Conservation (phyloP, 805 yeast species). For the Schwanniomyces pseudopolymorphus region DNA sequence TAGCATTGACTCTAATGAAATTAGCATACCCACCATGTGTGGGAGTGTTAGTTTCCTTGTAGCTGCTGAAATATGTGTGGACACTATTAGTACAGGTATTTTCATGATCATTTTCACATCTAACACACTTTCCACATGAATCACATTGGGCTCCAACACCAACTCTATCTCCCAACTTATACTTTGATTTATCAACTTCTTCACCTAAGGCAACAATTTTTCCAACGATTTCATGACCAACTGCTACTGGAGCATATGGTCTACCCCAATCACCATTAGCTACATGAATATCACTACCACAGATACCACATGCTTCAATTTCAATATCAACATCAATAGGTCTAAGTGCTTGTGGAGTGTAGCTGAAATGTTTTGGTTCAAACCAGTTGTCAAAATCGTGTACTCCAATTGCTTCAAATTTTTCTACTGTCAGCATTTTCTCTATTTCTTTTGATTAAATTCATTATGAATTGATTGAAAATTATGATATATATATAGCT, state of each 20-base stretch:
- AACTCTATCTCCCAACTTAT: slow-evolving; percentile 45
- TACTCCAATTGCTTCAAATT: slow-evolving; percentile 38
- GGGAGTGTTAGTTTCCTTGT: slow-evolving; percentile 19
- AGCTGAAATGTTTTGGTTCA: slow-evolving; percentile 37
- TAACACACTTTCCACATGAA: slow-evolving; percentile 7
- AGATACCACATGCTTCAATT: slow-evolving; percentile 11
- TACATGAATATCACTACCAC: slow-evolving; percentile 20
- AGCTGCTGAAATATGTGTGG: slow-evolving; percentile 31
- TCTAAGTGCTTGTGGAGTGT: slow-evolving; percentile 1
- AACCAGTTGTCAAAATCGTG: slow-evolving; percentile 31
- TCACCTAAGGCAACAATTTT: slow-evolving; percentile 27
- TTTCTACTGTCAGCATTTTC: not conserved
- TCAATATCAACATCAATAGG: slow-evolving; percentile 7
- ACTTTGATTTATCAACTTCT: slow-evolving; percentile 22
- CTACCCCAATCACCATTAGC: slow-evolving; percentile 16
- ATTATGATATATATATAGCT: no score
- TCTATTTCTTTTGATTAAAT: no score
- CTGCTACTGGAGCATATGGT: slow-evolving; percentile 13
- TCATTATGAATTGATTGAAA: no score
- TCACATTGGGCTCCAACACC: slow-evolving; percentile 30
- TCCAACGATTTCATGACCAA: slow-evolving; percentile 26
- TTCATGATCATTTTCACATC: slow-evolving; percentile 6
- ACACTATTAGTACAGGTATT: slow-evolving; percentile 34
- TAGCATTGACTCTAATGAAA: slow-evolving; percentile 42
- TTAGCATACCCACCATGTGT: slow-evolving; percentile 53